These are phyloP conservation scores for Beauveria brongniartii DNA, from an alignment of 2,329 filamentous ascomycete genomes.

Conservation along the genomic window DNA sequence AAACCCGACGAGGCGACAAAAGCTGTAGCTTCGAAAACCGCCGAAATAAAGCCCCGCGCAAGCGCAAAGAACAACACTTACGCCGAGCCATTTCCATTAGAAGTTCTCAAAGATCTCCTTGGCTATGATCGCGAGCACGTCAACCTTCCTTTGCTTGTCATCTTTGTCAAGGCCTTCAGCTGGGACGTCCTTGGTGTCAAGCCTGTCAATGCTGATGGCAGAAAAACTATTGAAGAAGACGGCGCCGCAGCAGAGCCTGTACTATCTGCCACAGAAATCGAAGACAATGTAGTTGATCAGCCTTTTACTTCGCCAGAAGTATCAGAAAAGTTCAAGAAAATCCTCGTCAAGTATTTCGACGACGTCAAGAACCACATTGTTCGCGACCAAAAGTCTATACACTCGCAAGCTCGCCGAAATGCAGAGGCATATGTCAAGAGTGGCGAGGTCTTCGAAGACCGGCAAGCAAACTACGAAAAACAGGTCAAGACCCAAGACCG, in stretches of 20 bases:
- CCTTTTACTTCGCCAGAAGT: slow-evolving; percentile 70
- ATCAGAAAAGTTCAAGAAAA: slow-evolving; percentile 76
- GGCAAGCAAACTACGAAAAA: slow-evolving; percentile 92
- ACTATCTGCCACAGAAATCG: slow-evolving; percentile 30
- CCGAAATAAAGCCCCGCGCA: slow-evolving; percentile 48
- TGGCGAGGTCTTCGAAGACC: slow-evolving; percentile 95
- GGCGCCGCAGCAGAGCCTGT: slow-evolving; percentile 17
- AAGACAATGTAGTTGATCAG: slow-evolving; percentile 44
- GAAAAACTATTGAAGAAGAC: slow-evolving; percentile 65
- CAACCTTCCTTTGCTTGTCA: slow-evolving; percentile 83
- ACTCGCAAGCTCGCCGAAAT: slow-evolving; percentile 83
- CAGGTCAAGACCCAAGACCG: slow-evolving; percentile 88
- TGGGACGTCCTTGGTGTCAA: slow-evolving; percentile 91
- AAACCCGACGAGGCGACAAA: slow-evolving; percentile 56
- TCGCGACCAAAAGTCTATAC: slow-evolving; percentile 85
- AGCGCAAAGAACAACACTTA: slow-evolving; percentile 53
- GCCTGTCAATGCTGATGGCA: slow-evolving; percentile 61
- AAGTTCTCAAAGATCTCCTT: slow-evolving; percentile 94
- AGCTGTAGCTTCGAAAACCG: slow-evolving; percentile 54
- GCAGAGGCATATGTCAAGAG: slow-evolving; percentile 98
- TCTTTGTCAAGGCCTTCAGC: slow-evolving; percentile 92
- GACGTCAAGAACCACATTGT: slow-evolving; percentile 84
- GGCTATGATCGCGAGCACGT: slow-evolving; percentile 88
- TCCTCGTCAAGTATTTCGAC: slow-evolving; percentile 82
- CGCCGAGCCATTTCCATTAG: slow-evolving; percentile 87